phyloP scores from a whole-genome alignment of 2,329 filamentous ascomycete species.

The Mycosphaerelloides madeirae region DNA sequence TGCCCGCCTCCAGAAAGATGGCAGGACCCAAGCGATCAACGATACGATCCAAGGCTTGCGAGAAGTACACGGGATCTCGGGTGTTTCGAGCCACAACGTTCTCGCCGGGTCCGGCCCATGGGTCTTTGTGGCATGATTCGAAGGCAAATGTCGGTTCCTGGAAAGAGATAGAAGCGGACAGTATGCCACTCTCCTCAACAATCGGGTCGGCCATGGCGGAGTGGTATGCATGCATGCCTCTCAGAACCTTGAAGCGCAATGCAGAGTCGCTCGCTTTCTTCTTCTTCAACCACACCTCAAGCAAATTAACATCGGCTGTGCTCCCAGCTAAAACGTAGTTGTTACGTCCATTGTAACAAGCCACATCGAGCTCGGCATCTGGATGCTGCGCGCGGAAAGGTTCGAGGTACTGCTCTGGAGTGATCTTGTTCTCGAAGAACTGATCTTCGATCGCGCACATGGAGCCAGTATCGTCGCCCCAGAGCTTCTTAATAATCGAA shows the following conservation, averaged over 20 bases:
- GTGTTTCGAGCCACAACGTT: no score
- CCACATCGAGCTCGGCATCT: neutral
- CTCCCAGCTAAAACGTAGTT: conserved; percentile 1
- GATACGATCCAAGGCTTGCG: no score
- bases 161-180: neutral
- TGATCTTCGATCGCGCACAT: conserved; percentile 2
- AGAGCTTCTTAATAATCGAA: conserved; percentile 2
- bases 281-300: neutral
- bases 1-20: no score
- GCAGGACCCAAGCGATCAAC: no score
- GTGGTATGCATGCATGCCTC: conserved; percentile 7
- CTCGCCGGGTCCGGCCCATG: neutral
- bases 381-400: no score
- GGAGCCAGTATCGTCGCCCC: conserved; percentile 4
- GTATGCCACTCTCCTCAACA: neutral
- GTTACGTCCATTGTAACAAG: conserved; percentile 7
- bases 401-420: no score
- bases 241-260: neutral
- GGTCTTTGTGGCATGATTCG: neutral
- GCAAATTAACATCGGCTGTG: neutral
- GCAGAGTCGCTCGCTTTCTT: neutral
- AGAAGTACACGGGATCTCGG: no score
- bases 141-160: neutral
- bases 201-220: conserved; percentile 6
- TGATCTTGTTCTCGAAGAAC: neutral